A percentile compares a stretch with the other conserved stretches of the same genome.
phyloP scores from a whole-genome alignment of 2,329 filamentous ascomycete species.

The Aspergillus ibericus region DNA sequence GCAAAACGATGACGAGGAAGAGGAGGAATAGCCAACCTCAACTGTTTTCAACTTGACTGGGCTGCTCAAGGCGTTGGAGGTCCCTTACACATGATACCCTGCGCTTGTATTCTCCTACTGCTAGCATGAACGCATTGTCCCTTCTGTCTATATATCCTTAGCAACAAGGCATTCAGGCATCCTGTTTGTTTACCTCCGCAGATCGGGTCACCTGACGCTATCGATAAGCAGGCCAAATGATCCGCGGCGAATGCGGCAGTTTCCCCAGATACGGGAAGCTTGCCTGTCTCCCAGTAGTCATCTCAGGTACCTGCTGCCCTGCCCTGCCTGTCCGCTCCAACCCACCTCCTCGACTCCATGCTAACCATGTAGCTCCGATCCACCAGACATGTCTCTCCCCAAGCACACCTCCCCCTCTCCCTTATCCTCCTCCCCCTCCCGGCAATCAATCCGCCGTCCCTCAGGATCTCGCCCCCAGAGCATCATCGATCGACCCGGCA shows the following conservation, averaged over 20 bases:
- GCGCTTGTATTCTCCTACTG: constrained; percentile 7
- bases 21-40: background rate
- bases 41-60: background rate
- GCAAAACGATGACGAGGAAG: constrained; percentile 34
- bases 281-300: background rate
- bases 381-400: constrained; percentile 37
- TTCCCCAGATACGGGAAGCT: background rate
- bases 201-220: constrained; percentile 12
- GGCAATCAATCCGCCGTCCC: constrained; percentile 23
- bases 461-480: constrained; percentile 22
- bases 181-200: background rate
- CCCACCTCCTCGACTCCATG: background rate
- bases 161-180: background rate
- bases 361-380: constrained; percentile 32
- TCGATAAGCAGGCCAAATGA: constrained; percentile 31
- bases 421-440: constrained; percentile 32
- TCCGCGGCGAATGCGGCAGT: constrained; percentile 5
- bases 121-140: constrained; percentile 7
- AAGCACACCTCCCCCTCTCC: constrained; percentile 25
- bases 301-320: background rate
- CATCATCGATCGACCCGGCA: constrained; percentile 21
- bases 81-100: constrained; percentile 22
- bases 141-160: background rate
- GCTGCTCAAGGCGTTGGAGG: constrained; percentile 10
- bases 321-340: background rate